Conservation (phyloP, 306 rosid species). For the Malus sieversii region DNA sequence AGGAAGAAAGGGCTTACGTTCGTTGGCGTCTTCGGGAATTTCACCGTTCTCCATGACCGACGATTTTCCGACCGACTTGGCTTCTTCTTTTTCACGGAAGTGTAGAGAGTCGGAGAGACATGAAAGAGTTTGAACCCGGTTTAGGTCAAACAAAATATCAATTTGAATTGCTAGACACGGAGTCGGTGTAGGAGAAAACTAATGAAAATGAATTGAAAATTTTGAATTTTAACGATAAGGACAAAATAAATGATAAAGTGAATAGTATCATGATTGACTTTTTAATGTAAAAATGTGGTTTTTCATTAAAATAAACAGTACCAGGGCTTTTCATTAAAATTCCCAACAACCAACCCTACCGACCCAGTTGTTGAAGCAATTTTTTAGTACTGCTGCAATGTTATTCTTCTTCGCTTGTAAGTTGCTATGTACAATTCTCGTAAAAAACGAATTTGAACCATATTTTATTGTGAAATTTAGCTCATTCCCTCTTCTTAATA, state of each 20-base stretch:
- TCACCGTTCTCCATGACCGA: conserved; percentile 60
- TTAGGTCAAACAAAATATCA: neutral
- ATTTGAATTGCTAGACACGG: neutral
- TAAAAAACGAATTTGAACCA: no score
- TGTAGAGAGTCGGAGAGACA: neutral
- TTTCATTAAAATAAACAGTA: no score
- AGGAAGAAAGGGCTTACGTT: conserved; percentile 40
- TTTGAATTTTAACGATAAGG: no score
- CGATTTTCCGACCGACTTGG: neutral
- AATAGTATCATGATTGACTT: no score
- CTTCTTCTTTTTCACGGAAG: neutral
- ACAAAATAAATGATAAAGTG: no score
- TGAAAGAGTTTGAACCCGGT: neutral
- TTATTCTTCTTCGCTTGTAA: no score
- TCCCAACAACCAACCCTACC: no score
- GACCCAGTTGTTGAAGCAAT: neutral
- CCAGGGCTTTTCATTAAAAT: no score
- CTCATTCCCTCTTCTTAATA: rapidly evolving
- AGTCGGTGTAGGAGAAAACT: neutral
- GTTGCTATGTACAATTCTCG: rapidly evolving
- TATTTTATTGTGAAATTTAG: rapidly evolving
- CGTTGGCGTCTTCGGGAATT: conserved; percentile 78
- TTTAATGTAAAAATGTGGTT: no score
- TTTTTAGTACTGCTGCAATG: no score
- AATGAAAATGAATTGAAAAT: no score